A percentile compares a stretch with the other conserved stretches of the same genome.
Evolutionary conservation across 257 asterid genomes (phyloP).

Genomic region (Leonotis leonurus): DNA sequence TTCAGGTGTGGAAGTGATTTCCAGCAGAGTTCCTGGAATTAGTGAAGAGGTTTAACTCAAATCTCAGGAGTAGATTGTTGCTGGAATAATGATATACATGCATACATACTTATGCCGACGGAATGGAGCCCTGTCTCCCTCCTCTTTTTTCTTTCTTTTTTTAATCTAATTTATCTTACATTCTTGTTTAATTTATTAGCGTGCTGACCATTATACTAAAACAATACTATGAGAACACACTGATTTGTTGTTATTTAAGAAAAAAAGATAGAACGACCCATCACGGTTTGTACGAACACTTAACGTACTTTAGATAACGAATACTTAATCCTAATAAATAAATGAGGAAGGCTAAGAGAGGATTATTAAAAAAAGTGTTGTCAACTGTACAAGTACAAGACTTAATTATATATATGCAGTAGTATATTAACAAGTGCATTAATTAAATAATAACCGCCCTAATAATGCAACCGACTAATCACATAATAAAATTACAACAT

Average conservation of each 20-base stretch:
- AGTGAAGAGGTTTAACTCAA: slow-evolving; percentile 31
- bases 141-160: not conserved
- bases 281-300: not conserved
- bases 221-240: too few relatives aligned
- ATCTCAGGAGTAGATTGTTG: slow-evolving; percentile 49
- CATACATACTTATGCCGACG: slow-evolving; percentile 33
- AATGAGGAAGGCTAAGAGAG: too few relatives aligned
- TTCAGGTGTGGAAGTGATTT: slow-evolving; percentile 65
- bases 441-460: slow-evolving; percentile 51
- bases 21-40: slow-evolving; percentile 58
- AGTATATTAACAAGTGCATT: not conserved
- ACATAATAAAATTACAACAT: slow-evolving; percentile 21
- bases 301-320: not conserved
- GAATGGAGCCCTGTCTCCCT: slow-evolving; percentile 32
- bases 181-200: not conserved
- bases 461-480: slow-evolving; percentile 52
- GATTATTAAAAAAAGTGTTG: not conserved
- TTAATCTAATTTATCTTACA: not conserved
- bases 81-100: slow-evolving; percentile 19
- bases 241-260: too few relatives aligned
- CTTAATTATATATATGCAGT: slow-evolving; percentile 2
- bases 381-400: slow-evolving; percentile 19
- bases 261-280: not conserved
- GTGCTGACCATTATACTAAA: too few relatives aligned
- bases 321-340: not conserved